A percentile compares a stretch with the other conserved stretches of the same genome.
Conservation (phyloP, 2,329 filamentous ascomycete species). For the Drechslerella stenobrocha region DNA sequence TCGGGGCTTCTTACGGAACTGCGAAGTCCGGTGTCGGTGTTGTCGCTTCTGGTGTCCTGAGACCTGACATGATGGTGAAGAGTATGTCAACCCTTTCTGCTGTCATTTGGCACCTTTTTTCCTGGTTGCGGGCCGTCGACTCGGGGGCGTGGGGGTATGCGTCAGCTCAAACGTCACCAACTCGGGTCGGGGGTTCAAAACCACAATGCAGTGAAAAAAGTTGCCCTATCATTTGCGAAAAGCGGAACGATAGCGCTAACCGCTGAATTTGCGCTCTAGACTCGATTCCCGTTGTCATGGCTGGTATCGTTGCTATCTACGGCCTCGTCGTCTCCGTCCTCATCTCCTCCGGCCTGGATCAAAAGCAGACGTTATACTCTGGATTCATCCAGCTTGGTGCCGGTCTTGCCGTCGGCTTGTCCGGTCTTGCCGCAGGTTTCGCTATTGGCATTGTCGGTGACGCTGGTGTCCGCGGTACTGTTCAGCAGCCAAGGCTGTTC, state of each 20-base stretch:
- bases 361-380: conserved; percentile 73
- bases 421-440: conserved; percentile 80
- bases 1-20: conserved; percentile 96
- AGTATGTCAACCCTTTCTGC: conserved; percentile 65
- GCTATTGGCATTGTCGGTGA: conserved; percentile 87
- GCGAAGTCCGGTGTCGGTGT: conserved; percentile 99
- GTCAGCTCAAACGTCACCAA: conserved; percentile 44
- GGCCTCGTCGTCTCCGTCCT: conserved; percentile 85
- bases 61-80: conserved; percentile 98
- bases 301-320: conserved; percentile 99
- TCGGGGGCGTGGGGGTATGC: conserved; percentile 17
- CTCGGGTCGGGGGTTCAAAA: background rate
- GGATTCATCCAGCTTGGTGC: conserved; percentile 85
- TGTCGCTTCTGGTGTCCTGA: conserved; percentile 94
- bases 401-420: conserved; percentile 77
- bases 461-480: conserved; percentile 82
- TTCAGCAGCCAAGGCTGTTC: conserved; percentile 82
- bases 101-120: conserved; percentile 6
- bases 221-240: background rate
- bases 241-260: conserved; percentile 45
- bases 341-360: conserved; percentile 76
- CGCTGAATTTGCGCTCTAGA: conserved; percentile 61
- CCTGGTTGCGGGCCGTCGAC: conserved; percentile 1
- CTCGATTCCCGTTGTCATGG: conserved; percentile 99
- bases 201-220: conserved; percentile 3